Conservation (phyloP, 352 stramenopile genomes). For the Pythium dissotocum region DNA sequence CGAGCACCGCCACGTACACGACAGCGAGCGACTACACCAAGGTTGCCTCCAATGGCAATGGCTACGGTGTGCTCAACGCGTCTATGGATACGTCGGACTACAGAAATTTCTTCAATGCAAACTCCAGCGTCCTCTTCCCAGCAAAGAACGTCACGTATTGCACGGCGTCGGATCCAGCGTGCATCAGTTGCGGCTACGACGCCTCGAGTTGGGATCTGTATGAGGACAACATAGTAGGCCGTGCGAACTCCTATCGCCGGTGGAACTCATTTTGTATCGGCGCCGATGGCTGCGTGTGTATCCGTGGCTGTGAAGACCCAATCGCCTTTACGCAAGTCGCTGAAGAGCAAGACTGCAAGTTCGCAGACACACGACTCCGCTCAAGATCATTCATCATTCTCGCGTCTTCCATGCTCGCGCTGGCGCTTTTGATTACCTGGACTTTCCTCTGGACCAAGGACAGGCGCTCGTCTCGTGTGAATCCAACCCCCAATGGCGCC, state of each 20-base stretch:
- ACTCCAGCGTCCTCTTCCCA: neutral
- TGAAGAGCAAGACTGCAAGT: neutral
- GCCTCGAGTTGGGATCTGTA: no score
- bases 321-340: neutral
- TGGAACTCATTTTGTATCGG: neutral
- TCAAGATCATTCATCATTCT: neutral
- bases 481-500: no score
- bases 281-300: neutral
- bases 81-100: neutral
- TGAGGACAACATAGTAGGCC: no score
- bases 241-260: neutral
- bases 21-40: neutral
- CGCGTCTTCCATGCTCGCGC: neutral
- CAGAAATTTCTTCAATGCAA: neutral
- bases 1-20: neutral
- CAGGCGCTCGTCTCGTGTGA: no score
- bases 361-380: neutral
- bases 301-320: neutral
- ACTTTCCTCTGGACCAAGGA: neutral
- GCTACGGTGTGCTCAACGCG: neutral
- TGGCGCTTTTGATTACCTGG: neutral
- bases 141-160: no score
- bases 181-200: neutral
- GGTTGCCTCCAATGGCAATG: neutral
- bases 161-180: neutral